phyloP scores from a whole-genome alignment of 805 yeast genomes.

The Candida andamanensis region DNA sequence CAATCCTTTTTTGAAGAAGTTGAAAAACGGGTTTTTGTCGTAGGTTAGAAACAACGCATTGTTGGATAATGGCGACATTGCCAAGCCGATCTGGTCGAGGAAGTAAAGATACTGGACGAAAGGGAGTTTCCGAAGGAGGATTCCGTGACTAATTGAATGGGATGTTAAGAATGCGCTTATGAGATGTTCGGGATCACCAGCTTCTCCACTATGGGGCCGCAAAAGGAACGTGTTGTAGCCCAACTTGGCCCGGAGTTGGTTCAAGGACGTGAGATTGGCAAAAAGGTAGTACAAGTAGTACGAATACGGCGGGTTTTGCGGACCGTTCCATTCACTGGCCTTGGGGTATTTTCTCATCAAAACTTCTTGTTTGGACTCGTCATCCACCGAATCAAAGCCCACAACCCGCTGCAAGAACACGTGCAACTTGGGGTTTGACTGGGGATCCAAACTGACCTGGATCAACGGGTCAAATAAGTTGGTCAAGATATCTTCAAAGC shows the following conservation, averaged over 20 bases:
- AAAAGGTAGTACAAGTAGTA: slow-evolving; percentile 87
- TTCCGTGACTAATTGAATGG: slow-evolving; percentile 94
- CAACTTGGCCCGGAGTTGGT: slow-evolving; percentile 71
- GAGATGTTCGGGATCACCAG: slow-evolving; percentile 99
- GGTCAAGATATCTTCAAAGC: slow-evolving; percentile 69
- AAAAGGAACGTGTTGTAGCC: slow-evolving; percentile 87
- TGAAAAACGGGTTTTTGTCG: slow-evolving; percentile 93
- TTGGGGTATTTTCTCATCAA: slow-evolving; percentile 77
- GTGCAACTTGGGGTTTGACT: slow-evolving; percentile 84
- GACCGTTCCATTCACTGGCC: slow-evolving; percentile 76
- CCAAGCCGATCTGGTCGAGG: slow-evolving; percentile 92
- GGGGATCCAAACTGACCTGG: slow-evolving; percentile 83
- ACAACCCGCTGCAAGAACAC: slow-evolving; percentile 88
- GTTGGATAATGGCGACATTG: slow-evolving; percentile 97
- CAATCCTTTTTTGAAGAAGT: slow-evolving; percentile 87
- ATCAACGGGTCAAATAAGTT: slow-evolving; percentile 85
- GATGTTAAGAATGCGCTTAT: slow-evolving; percentile 84
- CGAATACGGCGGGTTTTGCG: slow-evolving; percentile 93
- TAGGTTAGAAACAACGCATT: slow-evolving; percentile 93
- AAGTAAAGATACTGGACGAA: slow-evolving; percentile 90
- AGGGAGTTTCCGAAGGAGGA: slow-evolving; percentile 86
- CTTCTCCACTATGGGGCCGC: slow-evolving; percentile 98
- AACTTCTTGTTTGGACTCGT: slow-evolving; percentile 88
- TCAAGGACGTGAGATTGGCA: slow-evolving; percentile 81
- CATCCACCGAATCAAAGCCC: slow-evolving; percentile 98